Percentiles rank a stretch among this genome's conserved stretches.
phyloP scores from a whole-genome alignment of 441 rosid species.

The Flueggea neowawraea region DNA sequence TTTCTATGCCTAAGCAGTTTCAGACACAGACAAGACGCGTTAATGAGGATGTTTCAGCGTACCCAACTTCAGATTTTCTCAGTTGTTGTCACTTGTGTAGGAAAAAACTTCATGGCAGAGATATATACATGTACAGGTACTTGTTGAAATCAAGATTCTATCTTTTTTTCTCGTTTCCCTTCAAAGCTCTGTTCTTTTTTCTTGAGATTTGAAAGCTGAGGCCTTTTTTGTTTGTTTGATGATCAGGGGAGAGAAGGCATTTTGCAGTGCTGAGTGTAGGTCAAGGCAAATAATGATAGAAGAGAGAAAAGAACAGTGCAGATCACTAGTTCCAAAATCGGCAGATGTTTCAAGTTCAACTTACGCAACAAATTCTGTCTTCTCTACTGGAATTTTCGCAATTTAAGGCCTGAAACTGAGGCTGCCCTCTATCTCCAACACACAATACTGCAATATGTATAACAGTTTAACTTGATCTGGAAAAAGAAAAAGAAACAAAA shows the following conservation, averaged over 20 bases:
- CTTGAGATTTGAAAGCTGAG: background rate
- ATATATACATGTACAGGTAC: conserved; percentile 77
- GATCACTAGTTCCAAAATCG: conserved; percentile 33
- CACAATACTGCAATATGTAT: too few species aligned
- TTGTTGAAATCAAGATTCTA: background rate
- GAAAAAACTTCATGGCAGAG: conserved; percentile 60
- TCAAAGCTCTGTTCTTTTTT: background rate
- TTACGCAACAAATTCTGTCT: conserved; percentile 41
- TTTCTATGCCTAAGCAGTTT: conserved; percentile 9
- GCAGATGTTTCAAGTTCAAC: conserved; percentile 37
- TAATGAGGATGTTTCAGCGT: conserved; percentile 18
- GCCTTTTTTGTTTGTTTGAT: background rate
- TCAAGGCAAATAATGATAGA: conserved; percentile 49
- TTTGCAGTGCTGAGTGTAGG: conserved; percentile 66
- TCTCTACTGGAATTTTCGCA: conserved; percentile 65
- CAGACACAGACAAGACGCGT: conserved; percentile 12
- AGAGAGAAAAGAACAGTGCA: conserved; percentile 52
- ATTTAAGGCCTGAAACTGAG: conserved; percentile 23
- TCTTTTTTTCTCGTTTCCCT: too few species aligned
- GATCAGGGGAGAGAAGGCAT: conserved; percentile 73
- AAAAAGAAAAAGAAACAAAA: too few species aligned
- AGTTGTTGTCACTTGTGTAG: conserved; percentile 48
- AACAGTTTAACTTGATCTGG: too few species aligned
- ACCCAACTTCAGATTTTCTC: conserved; percentile 47
- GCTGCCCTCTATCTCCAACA: too few species aligned